phyloP scores from a whole-genome alignment of 192 early-diverging fungal species.

The Coemansia javaensis region DNA sequence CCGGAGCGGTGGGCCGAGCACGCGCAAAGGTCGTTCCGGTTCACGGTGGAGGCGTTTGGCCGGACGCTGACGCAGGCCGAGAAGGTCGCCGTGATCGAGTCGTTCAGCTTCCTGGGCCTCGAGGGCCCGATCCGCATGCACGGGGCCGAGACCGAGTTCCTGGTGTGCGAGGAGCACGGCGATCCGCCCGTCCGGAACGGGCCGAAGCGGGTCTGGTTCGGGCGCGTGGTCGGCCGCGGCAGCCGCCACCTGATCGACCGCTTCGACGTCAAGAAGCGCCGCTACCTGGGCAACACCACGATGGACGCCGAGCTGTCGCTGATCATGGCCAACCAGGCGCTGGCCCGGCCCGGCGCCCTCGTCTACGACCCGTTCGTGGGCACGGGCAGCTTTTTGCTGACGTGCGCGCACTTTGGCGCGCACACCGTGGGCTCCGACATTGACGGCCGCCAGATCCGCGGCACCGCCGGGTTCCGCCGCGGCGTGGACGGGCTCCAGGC shows the following conservation, averaged over 20 bases:
- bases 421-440: conserved; percentile 93
- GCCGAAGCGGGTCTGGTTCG: conserved; percentile 61
- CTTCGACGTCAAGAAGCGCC: conserved; percentile 93
- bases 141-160: conserved; percentile 69
- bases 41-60: conserved; percentile 72
- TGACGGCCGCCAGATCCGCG: conserved; percentile 95
- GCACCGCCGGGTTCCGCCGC: conserved; percentile 53
- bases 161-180: conserved; percentile 76
- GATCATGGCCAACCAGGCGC: conserved; percentile 92
- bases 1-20: conserved; percentile 58
- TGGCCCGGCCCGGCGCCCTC: conserved; percentile 66
- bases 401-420: conserved; percentile 90
- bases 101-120: conserved; percentile 76
- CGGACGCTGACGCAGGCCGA: conserved; percentile 64
- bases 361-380: conserved; percentile 97
- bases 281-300: conserved; percentile 91
- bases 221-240: conserved; percentile 63
- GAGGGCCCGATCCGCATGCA: conserved; percentile 81
- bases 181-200: conserved; percentile 25
- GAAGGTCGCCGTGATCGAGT: conserved; percentile 76
- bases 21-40: conserved; percentile 64
- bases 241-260: conserved; percentile 64
- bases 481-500: conserved; percentile 56
- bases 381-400: conserved; percentile 89
- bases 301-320: conserved; percentile 99